Base-by-base conservation (phyloP, 176 grass and related monocot genomes). In the Oryza australiensis region DNA sequence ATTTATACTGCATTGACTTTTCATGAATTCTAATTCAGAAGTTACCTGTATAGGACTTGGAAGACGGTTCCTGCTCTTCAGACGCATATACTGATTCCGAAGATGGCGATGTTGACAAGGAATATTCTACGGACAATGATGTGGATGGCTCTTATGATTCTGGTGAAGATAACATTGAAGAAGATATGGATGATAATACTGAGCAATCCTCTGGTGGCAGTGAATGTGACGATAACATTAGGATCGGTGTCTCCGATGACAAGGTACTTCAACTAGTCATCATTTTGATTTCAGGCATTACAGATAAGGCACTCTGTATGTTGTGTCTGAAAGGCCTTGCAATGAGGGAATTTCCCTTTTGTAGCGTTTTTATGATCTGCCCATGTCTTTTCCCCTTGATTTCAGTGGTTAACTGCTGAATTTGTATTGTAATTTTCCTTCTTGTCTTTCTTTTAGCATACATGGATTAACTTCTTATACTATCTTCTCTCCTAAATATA, bases 11-110 rank as follows among this genome's bases (percentile, higher is more conserved):
- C 18, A 84, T 76, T 64, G 74, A 32, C 2, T 41, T 9, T 63
- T 78, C 23, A 79, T 87, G 38, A 76, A 46, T 46, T 78, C 74
- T 90, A 80, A 87, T 82, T 88, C 12, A 79, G 34, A 26, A 63
- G 12, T 87, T 73, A 73, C 72, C 35, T 78, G 40, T 79, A 43
- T 72, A 93, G 90, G 90, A 91, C 71, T 78, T 92, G 73, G 74
- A 98, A 82, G 96, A 98, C 62, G 92, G 86, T 57, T 92, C 89
- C 22, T 89, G 82, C 48, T 97, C 89, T 71, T 99, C 96, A 5
- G 93, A 95, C 2, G 87, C 84, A 88, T 99, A 95, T 84, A 90
- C 93, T n/a, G 96, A 95, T 30, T 95, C 92, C 72, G 95, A 93
- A 18, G 89, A 78, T 22, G 83, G 82, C 72, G 92, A 94, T 84